Evolutionary conservation across 495 filamentous ascomycete species (phyloP), one percentile per base, ranked within the genome.

Genomic region (Darksidea phi): DNA sequence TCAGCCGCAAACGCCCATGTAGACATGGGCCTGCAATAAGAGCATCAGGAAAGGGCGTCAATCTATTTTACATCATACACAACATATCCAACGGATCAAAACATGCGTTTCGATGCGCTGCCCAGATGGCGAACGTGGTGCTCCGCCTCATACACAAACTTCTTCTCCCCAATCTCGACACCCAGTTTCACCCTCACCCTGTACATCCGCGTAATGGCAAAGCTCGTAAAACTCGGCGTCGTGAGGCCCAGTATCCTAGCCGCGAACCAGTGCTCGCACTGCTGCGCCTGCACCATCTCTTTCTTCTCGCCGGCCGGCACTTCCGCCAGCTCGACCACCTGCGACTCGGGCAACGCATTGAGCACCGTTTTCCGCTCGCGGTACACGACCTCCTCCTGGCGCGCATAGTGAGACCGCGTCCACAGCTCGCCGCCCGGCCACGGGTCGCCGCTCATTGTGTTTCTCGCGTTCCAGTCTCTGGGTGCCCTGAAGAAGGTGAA

Each of bases 401-500:
- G 20, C 20, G 12, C 17, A 3, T 13, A 17, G 21, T 13, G 50
- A n/a, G 15, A 6, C 15, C 24, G 34, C 7, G 15, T 20, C 23
- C 18, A 12, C 53, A n/a, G 53, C 11, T 5, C 15, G 17, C 8
- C 8, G 21, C 28, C 6, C 38, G 6, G 15, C 36, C 36, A 15
- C 18, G 50, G 17, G 23, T 42, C n/a, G 36, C 46, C 34, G 18
- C 21, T 42, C 0, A 1, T 32, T 37, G 37, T 34, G 20, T 6
- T 20, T 1, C 62, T 54, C 0, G 36, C 20, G 54, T 26, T 13
- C 58, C 54, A 57, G 48, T 67, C 64, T 1, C 58, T 47, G 0
- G 58, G 58, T 15, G 64, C 64, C 23, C 64, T 58, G 23, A 54
- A 57, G 23, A 62, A 53, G 17, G 59, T 57, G 34, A 67, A 62